These are phyloP conservation scores for Melanopsichium pennsylvanicum DNA, from an alignment of 1,284 basidiomycete genomes.

Conservation along the genomic window DNA sequence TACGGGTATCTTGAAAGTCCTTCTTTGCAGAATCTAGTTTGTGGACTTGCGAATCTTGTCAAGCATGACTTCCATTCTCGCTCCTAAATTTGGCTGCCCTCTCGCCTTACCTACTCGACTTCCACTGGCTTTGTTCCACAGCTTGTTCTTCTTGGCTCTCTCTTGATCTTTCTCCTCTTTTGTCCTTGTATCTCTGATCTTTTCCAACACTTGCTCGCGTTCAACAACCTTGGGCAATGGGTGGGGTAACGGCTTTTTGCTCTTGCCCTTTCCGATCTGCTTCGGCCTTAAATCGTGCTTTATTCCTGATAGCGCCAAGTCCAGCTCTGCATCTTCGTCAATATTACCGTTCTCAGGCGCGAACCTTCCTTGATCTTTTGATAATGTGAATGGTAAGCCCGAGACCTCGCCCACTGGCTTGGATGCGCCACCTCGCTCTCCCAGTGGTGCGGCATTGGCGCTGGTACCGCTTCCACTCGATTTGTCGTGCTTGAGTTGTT, in stretches of 20 bases:
- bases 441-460: constrained; percentile 26
- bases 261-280: constrained; percentile 11
- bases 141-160: constrained; percentile 46
- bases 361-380: constrained; percentile 46
- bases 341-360: constrained; percentile 41
- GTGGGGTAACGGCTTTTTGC: constrained; percentile 38
- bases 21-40: background rate
- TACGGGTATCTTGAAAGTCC: constrained; percentile 14
- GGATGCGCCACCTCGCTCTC: constrained; percentile 15
- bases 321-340: constrained; percentile 8
- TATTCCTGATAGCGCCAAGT: constrained; percentile 1
- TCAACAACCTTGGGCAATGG: constrained; percentile 16
- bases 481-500: constrained; percentile 68
- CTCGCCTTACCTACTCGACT: constrained; percentile 52
- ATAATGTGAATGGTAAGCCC: constrained; percentile 18
- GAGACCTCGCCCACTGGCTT: background rate
- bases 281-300: constrained; percentile 43
- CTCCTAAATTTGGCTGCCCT: constrained; percentile 63
- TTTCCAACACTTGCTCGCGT: background rate
- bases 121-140: constrained; percentile 59
- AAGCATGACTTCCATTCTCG: constrained; percentile 62
- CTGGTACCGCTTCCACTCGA: constrained; percentile 2
- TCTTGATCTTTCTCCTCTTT: constrained; percentile 51
- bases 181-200: constrained; percentile 27
- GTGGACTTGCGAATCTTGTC: constrained; percentile 55